Percentiles rank a stretch among this genome's conserved stretches.
phyloP scores from a whole-genome alignment of 495 filamentous ascomycete genomes.

The Extremus antarcticus region DNA sequence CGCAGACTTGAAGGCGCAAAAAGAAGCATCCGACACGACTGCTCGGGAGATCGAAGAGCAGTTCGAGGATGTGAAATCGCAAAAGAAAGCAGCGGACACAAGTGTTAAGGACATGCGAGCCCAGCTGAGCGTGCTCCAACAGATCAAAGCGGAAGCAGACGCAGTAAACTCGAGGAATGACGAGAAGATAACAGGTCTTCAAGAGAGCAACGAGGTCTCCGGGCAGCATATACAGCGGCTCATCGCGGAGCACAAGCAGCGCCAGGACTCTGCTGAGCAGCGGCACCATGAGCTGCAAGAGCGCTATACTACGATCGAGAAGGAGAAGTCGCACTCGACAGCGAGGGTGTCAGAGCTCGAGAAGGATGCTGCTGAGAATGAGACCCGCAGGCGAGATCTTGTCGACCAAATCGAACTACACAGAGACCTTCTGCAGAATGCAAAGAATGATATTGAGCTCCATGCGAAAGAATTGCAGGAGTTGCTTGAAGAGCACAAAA shows the following conservation, averaged over 20 bases:
- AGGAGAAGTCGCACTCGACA: neutral
- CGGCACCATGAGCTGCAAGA: neutral
- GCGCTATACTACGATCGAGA: neutral
- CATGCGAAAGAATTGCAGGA: neutral
- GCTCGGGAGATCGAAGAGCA: neutral
- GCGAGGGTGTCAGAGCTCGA: conserved; percentile 3
- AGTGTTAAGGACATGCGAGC: neutral
- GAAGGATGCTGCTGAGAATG: neutral
- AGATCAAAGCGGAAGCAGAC: neutral
- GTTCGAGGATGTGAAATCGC: neutral
- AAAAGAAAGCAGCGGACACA: neutral
- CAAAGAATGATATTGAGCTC: conserved; percentile 2
- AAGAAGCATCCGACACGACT: neutral
- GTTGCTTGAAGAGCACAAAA: neutral
- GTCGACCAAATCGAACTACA: conserved; percentile 1
- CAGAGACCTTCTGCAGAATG: conserved; percentile 2
- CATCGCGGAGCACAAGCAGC: neutral
- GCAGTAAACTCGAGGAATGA: neutral
- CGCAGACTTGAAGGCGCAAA: neutral
- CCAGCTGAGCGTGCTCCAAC: neutral
- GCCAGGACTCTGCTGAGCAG: neutral
- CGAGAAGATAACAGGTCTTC: neutral
- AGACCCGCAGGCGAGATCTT: neutral
- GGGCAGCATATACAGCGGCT: neutral
- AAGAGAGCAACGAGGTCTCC: neutral